Conservation (phyloP, 345 rosid genomes). For the Alliaria petiolata region DNA sequence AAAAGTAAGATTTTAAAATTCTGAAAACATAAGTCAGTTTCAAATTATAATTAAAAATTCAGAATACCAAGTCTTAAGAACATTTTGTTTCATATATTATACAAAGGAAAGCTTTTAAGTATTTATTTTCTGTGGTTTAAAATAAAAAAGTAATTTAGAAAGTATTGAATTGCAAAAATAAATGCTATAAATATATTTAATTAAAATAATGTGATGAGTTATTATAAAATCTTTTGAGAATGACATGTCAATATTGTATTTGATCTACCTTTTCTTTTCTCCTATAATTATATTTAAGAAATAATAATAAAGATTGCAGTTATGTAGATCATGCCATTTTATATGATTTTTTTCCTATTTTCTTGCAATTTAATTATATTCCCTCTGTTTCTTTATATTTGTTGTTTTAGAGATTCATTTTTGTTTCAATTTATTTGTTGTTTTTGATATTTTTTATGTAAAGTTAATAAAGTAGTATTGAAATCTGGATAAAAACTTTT, state of each 20-base stretch:
- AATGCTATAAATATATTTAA: too few species aligned
- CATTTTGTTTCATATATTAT: neutral
- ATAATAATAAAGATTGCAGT: conserved; percentile 6
- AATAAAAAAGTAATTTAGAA: neutral
- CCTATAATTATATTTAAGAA: neutral
- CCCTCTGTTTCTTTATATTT: too few species aligned
- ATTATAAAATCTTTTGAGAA: conserved; percentile 1
- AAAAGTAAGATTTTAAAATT: too few species aligned
- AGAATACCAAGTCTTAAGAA: too few species aligned
- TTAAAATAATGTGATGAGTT: too few species aligned
- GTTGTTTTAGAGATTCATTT: too few species aligned
- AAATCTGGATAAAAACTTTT: too few species aligned
- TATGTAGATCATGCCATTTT: conserved; percentile 4
- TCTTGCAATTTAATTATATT: neutral
- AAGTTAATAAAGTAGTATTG: too few species aligned
- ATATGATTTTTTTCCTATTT: neutral
- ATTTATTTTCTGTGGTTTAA: neutral
- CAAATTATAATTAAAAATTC: too few species aligned
- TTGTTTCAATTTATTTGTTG: too few species aligned
- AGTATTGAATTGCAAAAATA: neutral
- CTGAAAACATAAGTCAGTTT: too few species aligned
- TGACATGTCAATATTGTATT: neutral
- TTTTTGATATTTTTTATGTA: too few species aligned
- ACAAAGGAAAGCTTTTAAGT: neutral
- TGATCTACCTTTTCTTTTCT: neutral